Conservation (phyloP, 345 rosid species). For the Ceriops decandra region DNA sequence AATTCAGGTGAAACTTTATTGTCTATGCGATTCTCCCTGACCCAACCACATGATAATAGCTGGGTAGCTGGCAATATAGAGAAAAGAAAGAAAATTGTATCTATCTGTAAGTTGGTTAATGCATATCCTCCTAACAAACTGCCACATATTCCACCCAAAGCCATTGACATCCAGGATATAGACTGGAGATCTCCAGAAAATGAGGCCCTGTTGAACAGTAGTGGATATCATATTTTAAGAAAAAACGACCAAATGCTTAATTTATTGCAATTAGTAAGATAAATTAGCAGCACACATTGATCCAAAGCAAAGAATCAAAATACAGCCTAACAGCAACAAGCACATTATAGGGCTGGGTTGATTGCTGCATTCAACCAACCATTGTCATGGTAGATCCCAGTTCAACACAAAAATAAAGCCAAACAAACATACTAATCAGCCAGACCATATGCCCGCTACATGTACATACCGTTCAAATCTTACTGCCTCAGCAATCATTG, state of each 20-base stretch:
- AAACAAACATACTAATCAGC: too few species aligned
- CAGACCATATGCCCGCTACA: too few species aligned
- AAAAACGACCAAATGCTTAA: background rate
- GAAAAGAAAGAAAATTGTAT: conserved; percentile 74
- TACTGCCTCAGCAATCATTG: conserved; percentile 97
- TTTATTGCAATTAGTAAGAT: background rate
- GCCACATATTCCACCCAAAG: conserved; percentile 88
- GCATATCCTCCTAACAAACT: conserved; percentile 91
- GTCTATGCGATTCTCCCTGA: conserved; percentile 48
- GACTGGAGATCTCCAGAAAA: conserved; percentile 98
- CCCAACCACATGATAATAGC: conserved; percentile 69
- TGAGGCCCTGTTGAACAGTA: conserved; percentile 53
- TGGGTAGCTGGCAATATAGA: conserved; percentile 66
- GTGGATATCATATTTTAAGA: background rate
- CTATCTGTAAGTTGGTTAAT: conserved; percentile 56
- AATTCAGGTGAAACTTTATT: conserved; percentile 30
- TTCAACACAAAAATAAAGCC: background rate
- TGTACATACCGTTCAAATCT: conserved; percentile 58
- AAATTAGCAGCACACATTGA: background rate
- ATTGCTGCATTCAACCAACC: background rate
- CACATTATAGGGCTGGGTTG: too few species aligned
- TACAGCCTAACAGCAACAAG: background rate
- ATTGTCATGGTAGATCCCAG: background rate
- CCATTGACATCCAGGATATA: conserved; percentile 86
- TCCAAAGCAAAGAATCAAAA: background rate